Percentiles rank a stretch among this genome's conserved stretches.
phyloP scores from a whole-genome alignment of 768 basidiomycete genomes.

The Crucibulum laeve region DNA sequence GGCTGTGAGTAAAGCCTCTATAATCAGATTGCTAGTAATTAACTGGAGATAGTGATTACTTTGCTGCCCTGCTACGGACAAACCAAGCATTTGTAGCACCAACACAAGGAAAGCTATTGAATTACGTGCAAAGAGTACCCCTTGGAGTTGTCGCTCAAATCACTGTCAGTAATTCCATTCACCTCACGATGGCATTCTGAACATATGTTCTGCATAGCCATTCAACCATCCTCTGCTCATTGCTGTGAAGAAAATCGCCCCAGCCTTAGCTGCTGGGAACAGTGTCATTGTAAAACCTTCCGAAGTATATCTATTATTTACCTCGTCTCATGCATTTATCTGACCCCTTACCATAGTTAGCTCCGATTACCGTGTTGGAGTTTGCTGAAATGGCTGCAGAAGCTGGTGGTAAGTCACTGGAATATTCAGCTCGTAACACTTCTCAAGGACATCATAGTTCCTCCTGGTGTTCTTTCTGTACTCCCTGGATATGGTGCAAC shows the following conservation, averaged over 20 bases:
- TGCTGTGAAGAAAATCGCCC: conserved; percentile 84
- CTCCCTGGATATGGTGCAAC: conserved; percentile 67
- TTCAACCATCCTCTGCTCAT: conserved; percentile 91
- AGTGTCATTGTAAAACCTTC: conserved; percentile 82
- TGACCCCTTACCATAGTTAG: conserved; percentile 37
- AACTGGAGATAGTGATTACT: conserved; percentile 57
- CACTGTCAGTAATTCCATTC: conserved; percentile 44
- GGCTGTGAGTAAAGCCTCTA: conserved; percentile 55
- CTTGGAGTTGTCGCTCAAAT: conserved; percentile 90
- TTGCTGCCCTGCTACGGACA: conserved; percentile 69
- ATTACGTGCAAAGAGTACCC: conserved; percentile 75
- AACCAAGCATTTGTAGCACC: conserved; percentile 68
- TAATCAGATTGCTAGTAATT: not conserved
- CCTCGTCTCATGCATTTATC: not conserved
- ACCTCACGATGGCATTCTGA: not conserved
- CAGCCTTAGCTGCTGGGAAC: conserved; percentile 81
- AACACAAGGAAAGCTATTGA: conserved; percentile 74
- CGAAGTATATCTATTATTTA: conserved; percentile 39
- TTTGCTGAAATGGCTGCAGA: conserved; percentile 61
- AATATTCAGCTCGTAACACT: not conserved
- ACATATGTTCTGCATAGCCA: conserved; percentile 39
- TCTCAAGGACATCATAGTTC: conserved; percentile 43
- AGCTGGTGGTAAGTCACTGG: conserved; percentile 51
- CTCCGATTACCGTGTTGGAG: conserved; percentile 77
- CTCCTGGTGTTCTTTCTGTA: conserved; percentile 66